Conservation (phyloP, 2,329 filamentous ascomycete genomes). For the Fusarium mundagurra region DNA sequence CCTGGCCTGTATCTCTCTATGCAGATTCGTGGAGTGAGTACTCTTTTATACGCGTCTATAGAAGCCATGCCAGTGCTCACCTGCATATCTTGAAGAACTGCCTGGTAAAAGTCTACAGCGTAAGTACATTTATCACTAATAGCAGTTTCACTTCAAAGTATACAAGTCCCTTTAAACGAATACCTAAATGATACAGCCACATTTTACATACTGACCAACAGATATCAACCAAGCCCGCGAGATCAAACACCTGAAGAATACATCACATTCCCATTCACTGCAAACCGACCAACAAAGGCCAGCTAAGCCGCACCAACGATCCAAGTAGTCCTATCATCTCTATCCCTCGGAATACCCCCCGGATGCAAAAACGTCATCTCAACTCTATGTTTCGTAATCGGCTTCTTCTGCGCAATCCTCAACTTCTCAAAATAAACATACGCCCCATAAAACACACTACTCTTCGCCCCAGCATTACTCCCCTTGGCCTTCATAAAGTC, state of each 20-base stretch:
- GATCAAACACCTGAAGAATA: not conserved
- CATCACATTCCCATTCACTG: not conserved
- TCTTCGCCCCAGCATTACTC: not conserved
- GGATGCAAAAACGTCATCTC: not conserved
- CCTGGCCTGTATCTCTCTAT: fast-evolving
- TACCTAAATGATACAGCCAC: fast-evolving
- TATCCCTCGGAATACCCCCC: not conserved
- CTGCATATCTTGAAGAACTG: not conserved
- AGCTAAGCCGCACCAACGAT: not conserved
- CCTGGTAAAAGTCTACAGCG: fast-evolving
- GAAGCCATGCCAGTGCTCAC: not conserved
- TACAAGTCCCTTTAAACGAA: too few relatives aligned
- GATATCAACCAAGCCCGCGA: not conserved
- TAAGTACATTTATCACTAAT: fast-evolving
- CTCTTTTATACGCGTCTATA: fast-evolving
- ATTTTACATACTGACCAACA: not conserved
- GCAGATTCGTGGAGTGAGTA: fast-evolving
- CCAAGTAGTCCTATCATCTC: not conserved
- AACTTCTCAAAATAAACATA: conserved; percentile 23
- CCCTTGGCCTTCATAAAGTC: not conserved
- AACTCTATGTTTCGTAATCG: not conserved
- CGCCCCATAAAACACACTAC: not conserved
- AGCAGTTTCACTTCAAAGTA: fast-evolving
- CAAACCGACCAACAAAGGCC: fast-evolving
- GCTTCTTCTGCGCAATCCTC: conserved; percentile 4